Evolutionary conservation across 1,284 basidiomycete species (phyloP).

Genomic region (Coniferiporia weirii): DNA sequence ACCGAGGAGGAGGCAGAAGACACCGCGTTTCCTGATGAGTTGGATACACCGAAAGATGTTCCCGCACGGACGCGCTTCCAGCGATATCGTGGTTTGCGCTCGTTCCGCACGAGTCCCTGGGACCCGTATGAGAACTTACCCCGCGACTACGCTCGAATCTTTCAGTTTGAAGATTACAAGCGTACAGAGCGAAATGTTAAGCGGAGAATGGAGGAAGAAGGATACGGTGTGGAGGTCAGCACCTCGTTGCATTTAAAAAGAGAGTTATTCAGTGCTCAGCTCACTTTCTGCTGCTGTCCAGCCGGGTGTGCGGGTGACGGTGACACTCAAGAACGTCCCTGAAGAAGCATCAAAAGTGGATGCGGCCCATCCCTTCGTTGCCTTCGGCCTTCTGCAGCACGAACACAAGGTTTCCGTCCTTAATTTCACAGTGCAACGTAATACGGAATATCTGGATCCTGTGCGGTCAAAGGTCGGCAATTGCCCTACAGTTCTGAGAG

Average conservation of each 20-base stretch:
- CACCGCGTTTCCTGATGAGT: constrained; percentile 88
- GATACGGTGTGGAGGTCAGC: constrained; percentile 59
- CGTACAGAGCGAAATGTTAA: constrained; percentile 78
- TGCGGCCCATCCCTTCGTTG: constrained; percentile 50
- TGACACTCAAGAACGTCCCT: constrained; percentile 73
- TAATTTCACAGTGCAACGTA: constrained; percentile 91
- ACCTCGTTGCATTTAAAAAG: not conserved
- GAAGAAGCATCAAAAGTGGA: constrained; percentile 37
- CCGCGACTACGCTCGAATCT: constrained; percentile 90
- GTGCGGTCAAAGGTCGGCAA: constrained; percentile 81
- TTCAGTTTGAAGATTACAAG: constrained; percentile 95
- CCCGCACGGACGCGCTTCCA: constrained; percentile 86
- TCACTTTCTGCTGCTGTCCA: constrained; percentile 27
- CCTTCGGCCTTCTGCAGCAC: constrained; percentile 87
- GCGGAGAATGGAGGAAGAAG: constrained; percentile 57
- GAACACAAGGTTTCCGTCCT: constrained; percentile 95
- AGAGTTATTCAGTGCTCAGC: not conserved
- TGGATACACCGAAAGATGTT: constrained; percentile 93
- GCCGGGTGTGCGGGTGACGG: constrained; percentile 76
- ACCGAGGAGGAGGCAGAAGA: constrained; percentile 66
- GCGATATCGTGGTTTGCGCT: constrained; percentile 87
- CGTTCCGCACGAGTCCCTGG: constrained; percentile 95
- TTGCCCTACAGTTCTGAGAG: not conserved
- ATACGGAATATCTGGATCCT: constrained; percentile 89
- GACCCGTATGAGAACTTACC: constrained; percentile 97